Evolutionary conservation across 371 early-diverging fungal genomes (phyloP).

Genomic region (Syncephalastrum racemosum): DNA sequence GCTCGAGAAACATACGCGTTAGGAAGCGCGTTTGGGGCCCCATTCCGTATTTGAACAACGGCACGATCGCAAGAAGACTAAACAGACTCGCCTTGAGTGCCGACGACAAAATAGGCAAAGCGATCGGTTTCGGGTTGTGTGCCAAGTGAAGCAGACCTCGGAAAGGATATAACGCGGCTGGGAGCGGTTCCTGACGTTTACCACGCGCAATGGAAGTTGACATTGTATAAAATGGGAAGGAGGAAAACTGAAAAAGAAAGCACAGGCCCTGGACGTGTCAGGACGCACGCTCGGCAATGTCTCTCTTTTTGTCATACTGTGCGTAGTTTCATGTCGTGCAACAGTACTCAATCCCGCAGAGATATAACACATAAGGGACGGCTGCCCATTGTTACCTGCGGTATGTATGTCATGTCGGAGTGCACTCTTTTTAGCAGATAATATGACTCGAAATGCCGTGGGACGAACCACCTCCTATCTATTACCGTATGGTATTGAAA

Average conservation of each 20-base stretch:
- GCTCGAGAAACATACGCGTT: slow-evolving; percentile 3
- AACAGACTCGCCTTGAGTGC: slow-evolving; percentile 31
- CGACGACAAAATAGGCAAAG: slow-evolving; percentile 31
- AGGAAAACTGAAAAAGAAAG: neutral
- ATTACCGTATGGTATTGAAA: too few species aligned
- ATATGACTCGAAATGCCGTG: too few species aligned
- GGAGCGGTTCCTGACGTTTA: slow-evolving; percentile 8
- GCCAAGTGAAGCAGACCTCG: slow-evolving; percentile 36
- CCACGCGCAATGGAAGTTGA: slow-evolving; percentile 11
- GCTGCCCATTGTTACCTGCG: too few species aligned
- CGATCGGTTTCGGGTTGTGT: slow-evolving; percentile 27
- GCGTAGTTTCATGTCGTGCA: too few species aligned
- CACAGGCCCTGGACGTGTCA: too few species aligned
- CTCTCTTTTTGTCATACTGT: too few species aligned
- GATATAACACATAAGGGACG: too few species aligned
- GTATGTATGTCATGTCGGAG: too few species aligned
- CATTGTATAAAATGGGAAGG: slow-evolving; percentile 3
- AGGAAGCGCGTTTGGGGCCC: slow-evolving; percentile 23
- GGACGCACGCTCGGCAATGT: too few species aligned
- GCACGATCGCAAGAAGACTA: slow-evolving; percentile 28
- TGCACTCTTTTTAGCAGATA: too few species aligned
- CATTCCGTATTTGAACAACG: slow-evolving; percentile 30
- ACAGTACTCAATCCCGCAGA: too few species aligned
- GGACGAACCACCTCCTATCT: too few species aligned
- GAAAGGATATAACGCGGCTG: slow-evolving; percentile 26